Percentiles rank a stretch among this genome's conserved stretches.
phyloP scores from a whole-genome alignment of 2,329 filamentous ascomycete genomes.

The Kalmusia sp. region DNA sequence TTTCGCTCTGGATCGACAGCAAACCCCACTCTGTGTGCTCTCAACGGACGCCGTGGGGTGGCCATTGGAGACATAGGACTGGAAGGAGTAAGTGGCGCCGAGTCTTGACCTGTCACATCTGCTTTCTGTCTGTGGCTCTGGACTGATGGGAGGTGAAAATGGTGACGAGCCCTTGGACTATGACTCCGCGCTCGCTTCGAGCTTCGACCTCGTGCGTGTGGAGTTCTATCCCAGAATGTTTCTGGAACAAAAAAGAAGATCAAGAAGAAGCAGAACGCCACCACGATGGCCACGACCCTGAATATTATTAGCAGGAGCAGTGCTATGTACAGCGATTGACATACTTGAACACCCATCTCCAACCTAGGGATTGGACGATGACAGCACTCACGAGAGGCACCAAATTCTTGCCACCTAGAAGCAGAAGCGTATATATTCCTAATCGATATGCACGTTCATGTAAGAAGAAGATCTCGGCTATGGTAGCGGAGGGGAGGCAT shows the following conservation, averaged over 20 bases:
- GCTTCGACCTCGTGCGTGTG: constrained; percentile 56
- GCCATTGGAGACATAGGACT: background rate
- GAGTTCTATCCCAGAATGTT: constrained; percentile 92
- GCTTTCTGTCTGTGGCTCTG: constrained; percentile 28
- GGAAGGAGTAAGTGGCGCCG: constrained; percentile 6
- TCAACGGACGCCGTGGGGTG: constrained; percentile 31
- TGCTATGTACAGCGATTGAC: background rate
- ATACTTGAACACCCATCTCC: constrained; percentile 84
- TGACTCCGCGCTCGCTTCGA: constrained; percentile 32
- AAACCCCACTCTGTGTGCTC: constrained; percentile 65
- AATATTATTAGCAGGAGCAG: background rate
- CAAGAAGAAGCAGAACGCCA: constrained; percentile 72
- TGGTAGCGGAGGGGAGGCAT: constrained; percentile 89
- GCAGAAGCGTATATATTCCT: constrained; percentile 88
- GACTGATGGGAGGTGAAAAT: constrained; percentile 31
- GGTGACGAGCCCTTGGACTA: constrained; percentile 42
- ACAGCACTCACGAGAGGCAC: constrained; percentile 85
- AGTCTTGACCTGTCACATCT: constrained; percentile 10
- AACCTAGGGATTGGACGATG: constrained; percentile 77
- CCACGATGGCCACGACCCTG: constrained; percentile 80
- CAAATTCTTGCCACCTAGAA: constrained; percentile 91
- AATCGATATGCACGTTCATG: constrained; percentile 93
- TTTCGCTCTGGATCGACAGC: constrained; percentile 44
- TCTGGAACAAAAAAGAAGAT: constrained; percentile 93
- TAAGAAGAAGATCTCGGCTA: constrained; percentile 95